These are phyloP conservation scores for Mortierella sp. DNA, from an alignment of 371 early-diverging fungal species.

Conservation along the genomic window DNA sequence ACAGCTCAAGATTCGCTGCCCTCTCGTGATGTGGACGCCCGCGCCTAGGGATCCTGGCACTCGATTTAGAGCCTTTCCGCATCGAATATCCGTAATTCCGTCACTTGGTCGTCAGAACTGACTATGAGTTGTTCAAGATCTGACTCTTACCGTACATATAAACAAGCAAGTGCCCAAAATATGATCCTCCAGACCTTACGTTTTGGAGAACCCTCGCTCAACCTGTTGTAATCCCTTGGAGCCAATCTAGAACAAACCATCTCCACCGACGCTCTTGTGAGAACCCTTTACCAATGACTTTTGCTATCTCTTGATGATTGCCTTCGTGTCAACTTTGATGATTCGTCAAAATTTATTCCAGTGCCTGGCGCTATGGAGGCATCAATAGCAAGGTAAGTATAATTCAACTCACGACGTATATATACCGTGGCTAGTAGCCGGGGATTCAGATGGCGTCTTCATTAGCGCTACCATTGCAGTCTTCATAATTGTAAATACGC, in stretches of 20 bases:
- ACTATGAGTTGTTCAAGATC: conserved; percentile 23
- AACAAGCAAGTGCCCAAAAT: conserved; percentile 28
- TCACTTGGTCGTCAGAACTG: conserved; percentile 24
- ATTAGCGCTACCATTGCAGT: conserved; percentile 34
- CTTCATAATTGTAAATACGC: conserved; percentile 34
- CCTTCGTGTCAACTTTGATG: conserved; percentile 33
- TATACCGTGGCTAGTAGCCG: conserved; percentile 30
- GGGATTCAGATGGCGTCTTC: conserved; percentile 26
- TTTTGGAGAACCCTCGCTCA: conserved; percentile 8
- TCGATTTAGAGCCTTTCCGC: conserved; percentile 37
- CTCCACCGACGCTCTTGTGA: conserved; percentile 21
- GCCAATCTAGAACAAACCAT: conserved; percentile 42
- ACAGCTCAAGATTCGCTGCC: conserved; percentile 7
- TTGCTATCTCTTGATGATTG: conserved; percentile 17
- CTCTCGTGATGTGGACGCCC: conserved; percentile 34
- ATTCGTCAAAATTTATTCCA: conserved; percentile 22
- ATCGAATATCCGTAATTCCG: conserved; percentile 52
- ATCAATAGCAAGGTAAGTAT: conserved; percentile 28
- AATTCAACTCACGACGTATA: conserved; percentile 28
- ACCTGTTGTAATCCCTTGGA: conserved; percentile 15
- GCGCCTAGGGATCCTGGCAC: conserved; percentile 43
- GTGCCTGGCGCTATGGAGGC: conserved; percentile 6
- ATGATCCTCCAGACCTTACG: conserved; percentile 16
- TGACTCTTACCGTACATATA: conserved; percentile 48
- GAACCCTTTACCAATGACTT: conserved; percentile 1